Base-by-base conservation (phyloP, 331 rosid genomes). In the Arachis monticola region DNA sequence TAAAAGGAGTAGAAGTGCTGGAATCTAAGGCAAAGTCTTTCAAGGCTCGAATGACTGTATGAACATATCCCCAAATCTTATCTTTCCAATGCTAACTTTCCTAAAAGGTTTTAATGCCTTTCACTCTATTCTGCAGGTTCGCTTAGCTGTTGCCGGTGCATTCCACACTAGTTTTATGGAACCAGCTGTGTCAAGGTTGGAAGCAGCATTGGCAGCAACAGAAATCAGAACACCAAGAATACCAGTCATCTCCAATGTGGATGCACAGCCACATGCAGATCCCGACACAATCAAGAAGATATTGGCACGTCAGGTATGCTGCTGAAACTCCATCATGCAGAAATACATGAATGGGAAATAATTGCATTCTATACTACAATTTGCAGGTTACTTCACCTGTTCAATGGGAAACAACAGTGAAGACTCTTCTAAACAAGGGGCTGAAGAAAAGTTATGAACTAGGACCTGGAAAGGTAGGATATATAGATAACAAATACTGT, bases 1-100 rank as follows among this genome's bases (percentile, higher is more conserved):
- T 92, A 80, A 90, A 87, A 83, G 99, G 99, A 83, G 76, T 95
- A 41, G 97, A 95, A 87, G 89, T 56, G 30, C 82, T 95, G 35
- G 99, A 95, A 83, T 85, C 97, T 77, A 95, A 90, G 86, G 99
- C 99, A 58, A 95, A 95, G 80, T 95, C 98, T 61, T 95, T 95
- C 90, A 92, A 95, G 88, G 99, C 99, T 81, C 91, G 99, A 75
- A 95, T 92, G 99, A 92, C 97, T 74, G 99, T 95, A 89, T 44
- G 81, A 30, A 71, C 12, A 2, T 22, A 68, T 40, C 71, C 64
- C 70, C 41, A 35, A 11, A 58, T 48, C 44, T 71, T 22, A 11
- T 58, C 7, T 47, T 70, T 64, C 60, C 31, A 0, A 2, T 59
- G 51, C 22, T 74, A 45, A 55, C 69, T 82, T 62, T 5, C 5